Conservation (phyloP, 768 basidiomycete species). For the Tremella mesenterica region DNA sequence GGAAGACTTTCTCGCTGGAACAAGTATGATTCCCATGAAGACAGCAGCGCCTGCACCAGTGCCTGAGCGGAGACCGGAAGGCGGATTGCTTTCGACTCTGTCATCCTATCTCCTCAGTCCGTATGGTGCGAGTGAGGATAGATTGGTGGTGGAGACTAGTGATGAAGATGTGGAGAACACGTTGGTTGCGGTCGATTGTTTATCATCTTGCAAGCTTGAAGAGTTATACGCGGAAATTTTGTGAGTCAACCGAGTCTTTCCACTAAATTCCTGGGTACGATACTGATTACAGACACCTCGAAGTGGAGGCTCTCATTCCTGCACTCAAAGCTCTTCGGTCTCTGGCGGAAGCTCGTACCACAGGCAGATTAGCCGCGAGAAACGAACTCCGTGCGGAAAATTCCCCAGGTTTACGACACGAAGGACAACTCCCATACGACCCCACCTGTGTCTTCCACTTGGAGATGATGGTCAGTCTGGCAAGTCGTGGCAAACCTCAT, state of each 20-base stretch:
- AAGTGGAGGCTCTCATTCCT: constrained; percentile 68
- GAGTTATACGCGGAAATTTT: constrained; percentile 88
- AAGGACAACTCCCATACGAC: constrained; percentile 71
- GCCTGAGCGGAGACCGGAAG: constrained; percentile 55
- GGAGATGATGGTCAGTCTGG: constrained; percentile 88
- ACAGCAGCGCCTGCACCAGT: constrained; percentile 58
- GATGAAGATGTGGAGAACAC: constrained; percentile 87
- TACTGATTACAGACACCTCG: constrained; percentile 55
- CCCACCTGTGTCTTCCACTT: constrained; percentile 89
- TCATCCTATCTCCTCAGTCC: constrained; percentile 97
- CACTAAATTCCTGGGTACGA: neutral
- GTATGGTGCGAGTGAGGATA: constrained; percentile 66
- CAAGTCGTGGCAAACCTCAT: constrained; percentile 63
- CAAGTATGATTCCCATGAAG: constrained; percentile 81
- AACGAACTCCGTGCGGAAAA: constrained; percentile 19
- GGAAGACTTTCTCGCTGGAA: constrained; percentile 96
- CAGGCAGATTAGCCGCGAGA: constrained; percentile 49
- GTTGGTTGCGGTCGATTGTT: constrained; percentile 87
- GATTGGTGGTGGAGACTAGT: constrained; percentile 73
- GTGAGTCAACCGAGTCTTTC: constrained; percentile 52
- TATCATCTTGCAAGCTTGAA: constrained; percentile 84
- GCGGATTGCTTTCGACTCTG: constrained; percentile 83
- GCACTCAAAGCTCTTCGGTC: constrained; percentile 79
- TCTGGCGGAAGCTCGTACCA: constrained; percentile 79
- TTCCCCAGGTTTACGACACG: constrained; percentile 18